Evolutionary conservation across 2,329 filamentous ascomycete genomes (phyloP).

Genomic region (Aspergillus piperis): DNA sequence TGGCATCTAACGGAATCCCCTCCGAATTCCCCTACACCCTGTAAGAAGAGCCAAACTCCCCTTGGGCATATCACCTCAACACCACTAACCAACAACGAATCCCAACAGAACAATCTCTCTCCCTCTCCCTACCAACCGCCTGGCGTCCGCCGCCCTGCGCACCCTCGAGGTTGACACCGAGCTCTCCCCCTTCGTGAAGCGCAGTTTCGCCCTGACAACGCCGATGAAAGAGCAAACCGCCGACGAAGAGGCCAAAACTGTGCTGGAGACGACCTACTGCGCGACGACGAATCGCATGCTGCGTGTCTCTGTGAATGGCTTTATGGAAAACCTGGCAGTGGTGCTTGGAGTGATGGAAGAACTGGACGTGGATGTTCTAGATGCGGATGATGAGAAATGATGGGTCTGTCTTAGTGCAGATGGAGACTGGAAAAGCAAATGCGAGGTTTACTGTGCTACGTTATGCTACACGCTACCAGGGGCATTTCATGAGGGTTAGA

Average conservation of each 20-base stretch:
- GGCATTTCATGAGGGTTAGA: neutral
- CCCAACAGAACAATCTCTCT: conserved; percentile 66
- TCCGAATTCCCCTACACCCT: conserved; percentile 43
- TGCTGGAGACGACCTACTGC: conserved; percentile 74
- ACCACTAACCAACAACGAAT: conserved; percentile 6
- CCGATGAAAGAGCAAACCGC: conserved; percentile 24
- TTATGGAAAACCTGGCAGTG: conserved; percentile 85
- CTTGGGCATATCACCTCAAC: conserved; percentile 9
- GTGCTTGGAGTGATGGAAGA: conserved; percentile 89
- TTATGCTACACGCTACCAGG: neutral
- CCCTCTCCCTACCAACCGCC: conserved; percentile 77
- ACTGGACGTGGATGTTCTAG: conserved; percentile 80
- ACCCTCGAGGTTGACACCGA: conserved; percentile 85
- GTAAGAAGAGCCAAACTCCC: conserved; percentile 27
- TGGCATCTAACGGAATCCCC: conserved; percentile 24
- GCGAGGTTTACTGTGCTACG: neutral
- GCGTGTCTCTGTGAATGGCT: conserved; percentile 91
- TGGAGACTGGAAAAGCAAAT: too few species aligned
- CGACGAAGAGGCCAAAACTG: conserved; percentile 42
- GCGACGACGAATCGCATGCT: conserved; percentile 97
- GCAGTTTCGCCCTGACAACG: conserved; percentile 64
- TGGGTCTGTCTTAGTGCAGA: too few species aligned
- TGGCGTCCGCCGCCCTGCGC: conserved; percentile 73
- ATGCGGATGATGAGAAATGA: conserved; percentile 32
- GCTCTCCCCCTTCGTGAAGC: conserved; percentile 78